These are phyloP conservation scores for Orbilia brochopaga DNA, from an alignment of 2,329 filamentous ascomycete genomes.

Conservation along the genomic window DNA sequence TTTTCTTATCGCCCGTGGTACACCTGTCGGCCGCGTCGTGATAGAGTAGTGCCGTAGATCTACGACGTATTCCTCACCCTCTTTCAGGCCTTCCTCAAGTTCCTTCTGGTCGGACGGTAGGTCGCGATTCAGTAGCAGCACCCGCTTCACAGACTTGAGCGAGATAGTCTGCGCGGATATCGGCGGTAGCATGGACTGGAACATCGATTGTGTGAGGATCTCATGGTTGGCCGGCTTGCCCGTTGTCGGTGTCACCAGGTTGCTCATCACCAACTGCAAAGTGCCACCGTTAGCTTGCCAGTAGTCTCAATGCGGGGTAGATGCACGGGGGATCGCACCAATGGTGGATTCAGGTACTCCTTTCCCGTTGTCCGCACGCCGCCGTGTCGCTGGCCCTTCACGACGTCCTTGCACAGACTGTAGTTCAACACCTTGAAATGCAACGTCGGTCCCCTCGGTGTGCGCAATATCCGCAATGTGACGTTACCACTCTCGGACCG, in stretches of 20 bases:
- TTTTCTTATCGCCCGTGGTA: slow-evolving; percentile 81
- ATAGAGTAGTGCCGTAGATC: slow-evolving; percentile 95
- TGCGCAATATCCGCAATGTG: slow-evolving; percentile 84
- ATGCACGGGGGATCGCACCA: slow-evolving; percentile 64
- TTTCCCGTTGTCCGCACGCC: slow-evolving; percentile 72
- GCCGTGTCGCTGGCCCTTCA: slow-evolving; percentile 68
- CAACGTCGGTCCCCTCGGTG: slow-evolving; percentile 87
- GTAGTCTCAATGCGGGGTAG: neutral
- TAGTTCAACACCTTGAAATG: slow-evolving; percentile 96
- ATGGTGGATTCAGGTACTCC: slow-evolving; percentile 81
- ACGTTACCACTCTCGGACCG: slow-evolving; percentile 88
- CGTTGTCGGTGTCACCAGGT: slow-evolving; percentile 73
- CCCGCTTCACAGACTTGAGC: slow-evolving; percentile 87
- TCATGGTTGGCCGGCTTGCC: slow-evolving; percentile 93
- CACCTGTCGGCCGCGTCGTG: slow-evolving; percentile 81
- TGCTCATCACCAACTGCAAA: slow-evolving; percentile 89
- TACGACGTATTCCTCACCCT: slow-evolving; percentile 68
- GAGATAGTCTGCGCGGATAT: slow-evolving; percentile 92
- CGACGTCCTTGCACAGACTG: slow-evolving; percentile 88
- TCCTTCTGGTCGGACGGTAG: slow-evolving; percentile 61
- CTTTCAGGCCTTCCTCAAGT: slow-evolving; percentile 64
- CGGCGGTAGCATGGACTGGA: slow-evolving; percentile 93
- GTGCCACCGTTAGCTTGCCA: slow-evolving; percentile 15
- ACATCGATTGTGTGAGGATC: slow-evolving; percentile 87
- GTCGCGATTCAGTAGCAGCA: slow-evolving; percentile 88